A percentile compares a stretch with the other conserved stretches of the same genome.
phyloP scores from a whole-genome alignment of 2,329 filamentous ascomycete species.

The Phoma sp. region DNA sequence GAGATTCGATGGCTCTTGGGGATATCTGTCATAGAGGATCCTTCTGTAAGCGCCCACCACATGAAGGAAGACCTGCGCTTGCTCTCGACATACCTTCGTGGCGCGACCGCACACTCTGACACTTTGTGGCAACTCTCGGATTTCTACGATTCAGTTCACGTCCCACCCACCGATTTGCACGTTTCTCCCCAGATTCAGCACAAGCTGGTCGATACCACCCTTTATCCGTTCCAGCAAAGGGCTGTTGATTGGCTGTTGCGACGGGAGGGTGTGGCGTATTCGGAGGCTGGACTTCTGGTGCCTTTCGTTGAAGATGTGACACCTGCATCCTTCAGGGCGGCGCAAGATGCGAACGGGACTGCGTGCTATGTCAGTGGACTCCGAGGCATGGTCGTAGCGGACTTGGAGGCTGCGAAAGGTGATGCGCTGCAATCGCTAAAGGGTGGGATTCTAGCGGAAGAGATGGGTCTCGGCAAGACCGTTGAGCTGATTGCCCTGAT shows the following conservation, averaged over 20 bases:
- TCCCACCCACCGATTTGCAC: constrained; percentile 57
- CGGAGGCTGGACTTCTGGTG: constrained; percentile 23
- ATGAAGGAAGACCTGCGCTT: constrained; percentile 36
- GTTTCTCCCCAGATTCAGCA: constrained; percentile 41
- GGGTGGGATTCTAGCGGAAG: constrained; percentile 76
- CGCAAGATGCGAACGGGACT: constrained; percentile 55
- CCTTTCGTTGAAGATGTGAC: constrained; percentile 19
- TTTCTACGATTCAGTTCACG: constrained; percentile 74
- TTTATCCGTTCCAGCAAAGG: constrained; percentile 77
- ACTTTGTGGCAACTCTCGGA: constrained; percentile 57
- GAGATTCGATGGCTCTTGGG: constrained; percentile 41
- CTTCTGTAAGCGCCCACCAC: constrained; percentile 17
- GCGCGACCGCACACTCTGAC: constrained; percentile 10
- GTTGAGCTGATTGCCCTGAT: constrained; percentile 76
- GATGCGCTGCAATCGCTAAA: constrained; percentile 48
- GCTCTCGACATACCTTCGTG: constrained; percentile 34
- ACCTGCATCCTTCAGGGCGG: constrained; percentile 55
- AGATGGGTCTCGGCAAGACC: constrained; percentile 85
- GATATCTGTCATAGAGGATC: constrained; percentile 35
- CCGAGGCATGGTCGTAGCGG: constrained; percentile 64
- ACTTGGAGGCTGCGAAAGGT: constrained; percentile 54
- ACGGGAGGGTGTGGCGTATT: constrained; percentile 67
- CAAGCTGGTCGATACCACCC: constrained; percentile 46
- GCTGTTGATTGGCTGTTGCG: constrained; percentile 73
- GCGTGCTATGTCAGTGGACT: constrained; percentile 66